A percentile compares a stretch with the other conserved stretches of the same genome.
phyloP scores from a whole-genome alignment of 768 basidiomycete species.

The Serendipita sp. region DNA sequence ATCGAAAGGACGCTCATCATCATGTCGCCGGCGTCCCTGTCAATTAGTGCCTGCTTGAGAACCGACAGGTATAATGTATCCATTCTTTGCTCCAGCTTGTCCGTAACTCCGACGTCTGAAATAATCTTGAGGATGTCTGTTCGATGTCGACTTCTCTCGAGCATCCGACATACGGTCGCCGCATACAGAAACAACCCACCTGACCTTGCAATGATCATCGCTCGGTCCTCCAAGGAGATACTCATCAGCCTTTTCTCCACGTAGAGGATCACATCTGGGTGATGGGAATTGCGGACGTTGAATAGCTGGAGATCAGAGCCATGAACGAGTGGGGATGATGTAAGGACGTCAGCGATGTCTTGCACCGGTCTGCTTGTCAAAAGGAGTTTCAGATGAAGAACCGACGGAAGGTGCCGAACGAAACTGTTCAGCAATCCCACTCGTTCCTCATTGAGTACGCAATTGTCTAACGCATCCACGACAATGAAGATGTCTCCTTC shows the following conservation, averaged over 20 bases:
- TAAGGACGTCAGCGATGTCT: not conserved
- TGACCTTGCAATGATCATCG: not conserved
- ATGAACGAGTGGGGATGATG: not conserved
- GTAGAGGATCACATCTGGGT: not conserved
- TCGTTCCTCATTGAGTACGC: not conserved
- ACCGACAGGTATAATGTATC: not conserved
- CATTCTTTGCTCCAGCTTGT: not conserved
- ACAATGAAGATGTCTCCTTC: not conserved
- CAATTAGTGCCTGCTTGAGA: not conserved
- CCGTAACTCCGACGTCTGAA: not conserved
- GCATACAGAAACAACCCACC: not conserved
- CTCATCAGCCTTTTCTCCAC: not conserved
- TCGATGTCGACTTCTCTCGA: not conserved
- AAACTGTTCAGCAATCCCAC: not conserved
- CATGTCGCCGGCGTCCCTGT: not conserved
- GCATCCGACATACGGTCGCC: not conserved
- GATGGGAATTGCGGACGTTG: not conserved
- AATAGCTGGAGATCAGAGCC: not conserved
- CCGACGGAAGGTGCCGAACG: not conserved
- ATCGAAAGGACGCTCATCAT: not conserved
- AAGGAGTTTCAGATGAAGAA: not conserved
- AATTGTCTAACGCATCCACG: conserved; percentile 1
- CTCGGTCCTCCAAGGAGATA: not conserved
- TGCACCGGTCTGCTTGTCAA: not conserved
- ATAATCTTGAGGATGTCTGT: not conserved